These are phyloP conservation scores for Lycium ferocissimum DNA, from an alignment of 257 asterid genomes.

Conservation along the genomic window DNA sequence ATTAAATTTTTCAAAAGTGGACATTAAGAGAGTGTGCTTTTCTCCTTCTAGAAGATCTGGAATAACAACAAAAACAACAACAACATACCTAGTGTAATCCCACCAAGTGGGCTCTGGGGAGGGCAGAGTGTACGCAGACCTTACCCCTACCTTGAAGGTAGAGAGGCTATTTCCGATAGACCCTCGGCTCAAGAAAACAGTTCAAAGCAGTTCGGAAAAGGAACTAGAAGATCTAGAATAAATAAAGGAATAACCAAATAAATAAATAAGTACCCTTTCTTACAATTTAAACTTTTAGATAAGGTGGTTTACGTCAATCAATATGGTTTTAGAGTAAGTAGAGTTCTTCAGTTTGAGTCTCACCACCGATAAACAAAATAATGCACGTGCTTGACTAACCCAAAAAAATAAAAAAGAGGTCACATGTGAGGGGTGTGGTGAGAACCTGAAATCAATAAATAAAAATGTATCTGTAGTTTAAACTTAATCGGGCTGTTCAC, in stretches of 20 bases:
- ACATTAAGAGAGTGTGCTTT: not conserved
- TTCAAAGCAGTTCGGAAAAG: too few species aligned
- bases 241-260: not conserved
- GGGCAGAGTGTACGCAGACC: too few species aligned
- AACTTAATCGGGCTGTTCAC: not conserved
- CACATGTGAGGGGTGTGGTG: not conserved
- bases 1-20: not conserved
- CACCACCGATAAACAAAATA: not conserved
- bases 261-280: not conserved
- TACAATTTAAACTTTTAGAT: not conserved
- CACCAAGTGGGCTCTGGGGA: too few species aligned
- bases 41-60: too few species aligned
- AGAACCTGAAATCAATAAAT: not conserved
- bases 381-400: not conserved
- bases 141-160: too few species aligned
- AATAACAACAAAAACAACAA: too few species aligned
- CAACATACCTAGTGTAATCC: too few species aligned
- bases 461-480: constrained; percentile 12
- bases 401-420: not conserved
- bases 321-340: not conserved
- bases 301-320: not conserved
- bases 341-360: constrained; percentile 26
- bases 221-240: not conserved
- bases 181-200: too few species aligned
- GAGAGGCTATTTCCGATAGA: too few species aligned